Evolutionary conservation across 345 rosid species (phyloP).

Genomic region (Melaleuca quinquenervia): DNA sequence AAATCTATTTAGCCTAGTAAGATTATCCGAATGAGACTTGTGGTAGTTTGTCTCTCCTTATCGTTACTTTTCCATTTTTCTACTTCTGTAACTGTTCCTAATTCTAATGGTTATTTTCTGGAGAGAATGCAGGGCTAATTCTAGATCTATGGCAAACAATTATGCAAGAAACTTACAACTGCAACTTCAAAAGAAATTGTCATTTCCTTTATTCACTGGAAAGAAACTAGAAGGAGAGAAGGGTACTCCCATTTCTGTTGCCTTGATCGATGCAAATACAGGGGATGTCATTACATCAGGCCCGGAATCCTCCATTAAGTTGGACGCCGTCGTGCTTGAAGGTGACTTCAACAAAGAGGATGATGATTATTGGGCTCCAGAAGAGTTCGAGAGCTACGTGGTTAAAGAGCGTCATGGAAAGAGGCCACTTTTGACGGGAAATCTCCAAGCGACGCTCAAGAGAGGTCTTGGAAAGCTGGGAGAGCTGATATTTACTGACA

Average conservation of each 20-base stretch:
- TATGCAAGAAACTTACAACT: conserved; percentile 18
- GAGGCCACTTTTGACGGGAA: conserved; percentile 22
- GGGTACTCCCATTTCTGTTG: conserved; percentile 16
- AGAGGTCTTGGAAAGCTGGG: conserved; percentile 25
- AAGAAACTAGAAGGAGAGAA: conserved; percentile 27
- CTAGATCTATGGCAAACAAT: conserved; percentile 1
- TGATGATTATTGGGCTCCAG: conserved; percentile 11
- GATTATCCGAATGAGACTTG: background rate
- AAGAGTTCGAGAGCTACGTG: conserved; percentile 19
- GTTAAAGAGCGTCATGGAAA: conserved; percentile 22
- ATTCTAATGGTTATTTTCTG: background rate
- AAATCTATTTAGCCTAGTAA: background rate
- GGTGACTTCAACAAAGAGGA: conserved; percentile 24
- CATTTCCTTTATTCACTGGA: conserved; percentile 24
- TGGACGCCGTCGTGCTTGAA: conserved; percentile 22
- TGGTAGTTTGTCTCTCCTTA: background rate
- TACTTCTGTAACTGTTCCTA: rapidly evolving
- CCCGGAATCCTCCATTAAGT: conserved; percentile 17
- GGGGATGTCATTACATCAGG: conserved; percentile 11
- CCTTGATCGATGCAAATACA: conserved; percentile 13
- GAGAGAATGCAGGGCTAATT: background rate
- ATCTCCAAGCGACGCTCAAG: conserved; percentile 16
- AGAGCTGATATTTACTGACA: conserved; percentile 21
- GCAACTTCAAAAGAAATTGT: conserved; percentile 12
- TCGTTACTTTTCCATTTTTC: rapidly evolving